phyloP scores from a whole-genome alignment of 1,284 basidiomycete genomes.

The Pseudozyma pruni region DNA sequence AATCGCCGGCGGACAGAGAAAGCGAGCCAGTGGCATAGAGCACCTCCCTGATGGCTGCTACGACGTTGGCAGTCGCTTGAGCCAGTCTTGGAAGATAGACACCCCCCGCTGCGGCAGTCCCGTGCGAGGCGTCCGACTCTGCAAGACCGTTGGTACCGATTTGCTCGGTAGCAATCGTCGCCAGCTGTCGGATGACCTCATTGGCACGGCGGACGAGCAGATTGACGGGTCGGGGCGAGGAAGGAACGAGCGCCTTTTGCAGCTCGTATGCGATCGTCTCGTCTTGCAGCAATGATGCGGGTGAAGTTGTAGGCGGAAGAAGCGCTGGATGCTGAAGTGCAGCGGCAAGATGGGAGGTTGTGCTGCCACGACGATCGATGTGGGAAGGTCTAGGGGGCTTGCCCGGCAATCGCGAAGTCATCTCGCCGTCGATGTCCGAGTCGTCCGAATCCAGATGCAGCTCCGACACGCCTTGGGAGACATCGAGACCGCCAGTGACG shows the following conservation, averaged over 20 bases:
- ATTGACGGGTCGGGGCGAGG: constrained; percentile 19
- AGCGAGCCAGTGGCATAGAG: constrained; percentile 53
- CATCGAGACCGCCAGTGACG: constrained; percentile 15
- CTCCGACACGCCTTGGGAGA: constrained; percentile 14
- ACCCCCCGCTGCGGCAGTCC: constrained; percentile 13
- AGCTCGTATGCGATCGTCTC: constrained; percentile 44
- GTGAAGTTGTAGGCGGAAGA: constrained; percentile 21
- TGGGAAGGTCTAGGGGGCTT: constrained; percentile 31
- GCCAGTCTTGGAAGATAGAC: constrained; percentile 40
- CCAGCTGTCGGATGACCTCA: constrained; percentile 45
- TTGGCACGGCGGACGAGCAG: constrained; percentile 40
- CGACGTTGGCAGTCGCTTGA: constrained; percentile 35
- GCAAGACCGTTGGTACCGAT: constrained; percentile 46
- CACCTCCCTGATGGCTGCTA: constrained; percentile 43
- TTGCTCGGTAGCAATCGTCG: constrained; percentile 47
- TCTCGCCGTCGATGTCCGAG: constrained; percentile 39
- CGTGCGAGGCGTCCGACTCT: constrained; percentile 25
- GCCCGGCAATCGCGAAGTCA: constrained; percentile 37
- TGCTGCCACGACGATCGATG: constrained; percentile 3
- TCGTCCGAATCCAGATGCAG: constrained; percentile 48
- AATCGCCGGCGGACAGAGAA: constrained; percentile 35
- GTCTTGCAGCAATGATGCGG: constrained; percentile 33
- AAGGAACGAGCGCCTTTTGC: constrained; percentile 36
- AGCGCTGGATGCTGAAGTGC: constrained; percentile 37
- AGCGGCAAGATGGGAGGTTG: constrained; percentile 15